phyloP scores from a whole-genome alignment of 805 yeast genomes.

The Yarrowia sp. region DNA sequence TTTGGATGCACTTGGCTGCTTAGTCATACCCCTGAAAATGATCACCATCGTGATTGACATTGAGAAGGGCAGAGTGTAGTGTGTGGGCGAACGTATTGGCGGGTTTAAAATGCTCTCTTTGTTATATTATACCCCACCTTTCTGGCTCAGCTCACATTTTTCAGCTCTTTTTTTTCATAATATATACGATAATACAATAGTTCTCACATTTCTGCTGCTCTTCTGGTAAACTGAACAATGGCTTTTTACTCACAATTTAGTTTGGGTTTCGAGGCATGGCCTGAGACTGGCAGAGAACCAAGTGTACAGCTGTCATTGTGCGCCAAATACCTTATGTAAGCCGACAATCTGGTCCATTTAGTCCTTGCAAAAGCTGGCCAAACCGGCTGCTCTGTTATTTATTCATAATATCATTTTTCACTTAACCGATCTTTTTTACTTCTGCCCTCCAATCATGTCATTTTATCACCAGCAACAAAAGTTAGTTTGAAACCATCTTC shows the following conservation, averaged over 20 bases:
- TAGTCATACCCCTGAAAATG: too few relatives aligned
- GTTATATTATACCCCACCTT: too few relatives aligned
- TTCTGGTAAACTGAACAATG: neutral
- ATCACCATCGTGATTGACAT: too few relatives aligned
- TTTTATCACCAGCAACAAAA: conserved; percentile 12
- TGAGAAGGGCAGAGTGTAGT: too few relatives aligned
- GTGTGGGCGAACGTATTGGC: too few relatives aligned
- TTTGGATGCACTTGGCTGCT: neutral
- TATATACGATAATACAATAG: too few relatives aligned
- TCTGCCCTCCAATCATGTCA: conserved; percentile 21
- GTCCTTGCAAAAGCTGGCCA: too few relatives aligned
- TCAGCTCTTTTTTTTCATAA: too few relatives aligned
- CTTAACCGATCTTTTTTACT: neutral
- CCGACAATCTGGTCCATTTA: neutral
- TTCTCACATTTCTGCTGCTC: neutral
- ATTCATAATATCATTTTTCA: neutral
- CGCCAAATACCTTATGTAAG: neutral
- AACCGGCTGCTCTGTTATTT: too few relatives aligned
- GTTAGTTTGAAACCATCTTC: conserved; percentile 23
- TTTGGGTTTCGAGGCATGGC: neutral
- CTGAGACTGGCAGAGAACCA: neutral
- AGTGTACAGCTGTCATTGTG: neutral
- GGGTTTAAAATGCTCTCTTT: too few relatives aligned
- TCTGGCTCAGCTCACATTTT: too few relatives aligned
- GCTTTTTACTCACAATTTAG: neutral